Conservation (phyloP, 2,329 filamentous ascomycete species). For the Apiospora saccharicola region DNA sequence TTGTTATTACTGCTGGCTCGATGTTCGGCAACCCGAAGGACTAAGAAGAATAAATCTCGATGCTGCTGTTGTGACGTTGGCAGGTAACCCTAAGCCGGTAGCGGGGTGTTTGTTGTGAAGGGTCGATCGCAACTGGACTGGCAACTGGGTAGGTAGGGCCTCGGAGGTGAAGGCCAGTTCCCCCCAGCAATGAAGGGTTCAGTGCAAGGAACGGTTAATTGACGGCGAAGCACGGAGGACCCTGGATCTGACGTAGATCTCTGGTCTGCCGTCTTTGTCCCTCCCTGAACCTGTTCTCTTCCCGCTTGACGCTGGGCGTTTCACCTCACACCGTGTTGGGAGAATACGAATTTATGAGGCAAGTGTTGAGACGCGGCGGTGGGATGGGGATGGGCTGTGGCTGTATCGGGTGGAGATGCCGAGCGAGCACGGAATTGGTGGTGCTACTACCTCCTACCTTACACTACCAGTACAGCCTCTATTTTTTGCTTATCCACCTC, state of each 20-base stretch:
- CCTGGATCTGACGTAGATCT: conserved; percentile 21
- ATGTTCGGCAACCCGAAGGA: not conserved
- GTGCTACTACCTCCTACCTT: not conserved
- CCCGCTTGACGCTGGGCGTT: conserved; percentile 4
- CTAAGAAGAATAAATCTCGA: not conserved
- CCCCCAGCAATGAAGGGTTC: conserved; percentile 15
- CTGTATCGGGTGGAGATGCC: conserved; percentile 15
- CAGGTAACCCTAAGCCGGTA: not conserved
- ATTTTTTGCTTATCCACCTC: conserved; percentile 8
- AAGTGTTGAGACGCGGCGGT: conserved; percentile 9
- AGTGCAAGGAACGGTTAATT: conserved; percentile 7
- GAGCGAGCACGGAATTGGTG: not conserved
- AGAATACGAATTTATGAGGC: conserved; percentile 20
- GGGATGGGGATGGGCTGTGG: not conserved
- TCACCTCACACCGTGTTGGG: conserved; percentile 18
- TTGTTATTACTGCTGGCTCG: not conserved
- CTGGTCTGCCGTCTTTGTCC: not conserved
- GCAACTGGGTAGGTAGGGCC: not conserved
- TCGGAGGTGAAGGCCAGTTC: not conserved
- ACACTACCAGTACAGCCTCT: not conserved
- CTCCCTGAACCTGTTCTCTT: not conserved
- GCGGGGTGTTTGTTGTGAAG: not conserved
- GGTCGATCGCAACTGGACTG: not conserved
- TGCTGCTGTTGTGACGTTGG: not conserved
- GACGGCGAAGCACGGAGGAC: conserved; percentile 16